phyloP scores from a whole-genome alignment of 2,329 filamentous ascomycete genomes.

The Alternaria burnsii region DNA sequence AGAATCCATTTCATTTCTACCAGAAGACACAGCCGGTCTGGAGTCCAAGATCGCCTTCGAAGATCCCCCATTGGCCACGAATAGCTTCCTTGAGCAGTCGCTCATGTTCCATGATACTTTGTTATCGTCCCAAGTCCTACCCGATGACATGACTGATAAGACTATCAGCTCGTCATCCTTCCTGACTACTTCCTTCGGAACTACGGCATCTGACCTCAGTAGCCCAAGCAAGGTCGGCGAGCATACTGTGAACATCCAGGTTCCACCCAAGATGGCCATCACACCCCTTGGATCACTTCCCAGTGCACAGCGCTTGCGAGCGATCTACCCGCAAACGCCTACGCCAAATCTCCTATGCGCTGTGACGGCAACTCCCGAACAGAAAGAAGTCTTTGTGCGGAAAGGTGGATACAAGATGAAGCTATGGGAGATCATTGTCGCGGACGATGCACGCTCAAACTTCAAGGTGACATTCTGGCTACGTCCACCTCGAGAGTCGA shows the following conservation, averaged over 20 bases:
- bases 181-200: slow-evolving; percentile 49
- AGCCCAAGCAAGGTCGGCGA: slow-evolving; percentile 30
- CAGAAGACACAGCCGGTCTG: slow-evolving; percentile 32
- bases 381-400: slow-evolving; percentile 73
- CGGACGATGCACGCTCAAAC: slow-evolving; percentile 82
- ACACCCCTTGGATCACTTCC: slow-evolving; percentile 76
- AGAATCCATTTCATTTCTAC: slow-evolving; percentile 14
- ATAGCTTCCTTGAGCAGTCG: slow-evolving; percentile 77
- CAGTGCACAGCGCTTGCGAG: slow-evolving; percentile 68
- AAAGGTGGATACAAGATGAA: slow-evolving; percentile 64
- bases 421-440: slow-evolving; percentile 61
- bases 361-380: slow-evolving; percentile 74
- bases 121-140: slow-evolving; percentile 64
- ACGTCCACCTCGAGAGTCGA: slow-evolving; percentile 42
- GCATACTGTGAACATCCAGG: slow-evolving; percentile 15
- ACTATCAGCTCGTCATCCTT: slow-evolving; percentile 46
- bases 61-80: slow-evolving; percentile 23
- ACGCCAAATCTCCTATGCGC: slow-evolving; percentile 84
- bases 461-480: slow-evolving; percentile 91
- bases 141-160: slow-evolving; percentile 33
- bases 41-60: slow-evolving; percentile 36
- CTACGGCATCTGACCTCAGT: slow-evolving; percentile 35
- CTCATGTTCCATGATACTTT: slow-evolving; percentile 74
- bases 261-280: slow-evolving; percentile 53
- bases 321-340: slow-evolving; percentile 79